These are phyloP conservation scores for Rhizophlyctis rosea DNA, from an alignment of 192 early-diverging fungal species.

Conservation along the genomic window DNA sequence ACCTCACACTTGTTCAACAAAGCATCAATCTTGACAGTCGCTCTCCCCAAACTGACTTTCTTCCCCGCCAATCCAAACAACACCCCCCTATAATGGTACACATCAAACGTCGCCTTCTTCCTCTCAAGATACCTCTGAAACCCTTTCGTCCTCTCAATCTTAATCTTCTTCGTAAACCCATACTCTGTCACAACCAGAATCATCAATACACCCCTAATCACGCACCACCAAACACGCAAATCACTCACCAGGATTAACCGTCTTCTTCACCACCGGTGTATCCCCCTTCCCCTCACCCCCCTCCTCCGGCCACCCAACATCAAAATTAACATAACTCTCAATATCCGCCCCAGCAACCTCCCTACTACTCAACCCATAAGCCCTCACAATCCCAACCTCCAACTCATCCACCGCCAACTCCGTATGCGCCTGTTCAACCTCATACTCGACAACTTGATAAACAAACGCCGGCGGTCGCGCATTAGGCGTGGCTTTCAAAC, in stretches of 20 bases:
- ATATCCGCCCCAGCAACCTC: slow-evolving; percentile 55
- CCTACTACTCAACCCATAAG: slow-evolving; percentile 50
- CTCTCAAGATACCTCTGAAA: slow-evolving; percentile 66
- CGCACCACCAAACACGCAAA: too few species aligned
- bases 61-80: slow-evolving; percentile 48
- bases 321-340: slow-evolving; percentile 66
- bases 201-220: too few species aligned
- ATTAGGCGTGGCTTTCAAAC: slow-evolving; percentile 31
- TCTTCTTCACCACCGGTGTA: slow-evolving; percentile 45
- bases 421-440: slow-evolving; percentile 43
- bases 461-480: slow-evolving; percentile 53
- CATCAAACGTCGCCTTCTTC: slow-evolving; percentile 68
- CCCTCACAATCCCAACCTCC: slow-evolving; percentile 58
- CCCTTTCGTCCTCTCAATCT: slow-evolving; percentile 57
- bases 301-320: slow-evolving; percentile 73
- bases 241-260: slow-evolving; percentile 49
- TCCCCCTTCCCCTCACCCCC: slow-evolving; percentile 64
- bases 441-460: slow-evolving; percentile 54
- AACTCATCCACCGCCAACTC: slow-evolving; percentile 67
- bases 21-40: slow-evolving; percentile 47
- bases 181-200: slow-evolving; percentile 55
- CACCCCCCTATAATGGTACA: slow-evolving; percentile 60
- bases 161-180: slow-evolving; percentile 48
- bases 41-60: slow-evolving; percentile 53
- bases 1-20: slow-evolving; percentile 65